Evolutionary conservation across 1,284 basidiomycete species (phyloP).

Genomic region (Melampsora americana): DNA sequence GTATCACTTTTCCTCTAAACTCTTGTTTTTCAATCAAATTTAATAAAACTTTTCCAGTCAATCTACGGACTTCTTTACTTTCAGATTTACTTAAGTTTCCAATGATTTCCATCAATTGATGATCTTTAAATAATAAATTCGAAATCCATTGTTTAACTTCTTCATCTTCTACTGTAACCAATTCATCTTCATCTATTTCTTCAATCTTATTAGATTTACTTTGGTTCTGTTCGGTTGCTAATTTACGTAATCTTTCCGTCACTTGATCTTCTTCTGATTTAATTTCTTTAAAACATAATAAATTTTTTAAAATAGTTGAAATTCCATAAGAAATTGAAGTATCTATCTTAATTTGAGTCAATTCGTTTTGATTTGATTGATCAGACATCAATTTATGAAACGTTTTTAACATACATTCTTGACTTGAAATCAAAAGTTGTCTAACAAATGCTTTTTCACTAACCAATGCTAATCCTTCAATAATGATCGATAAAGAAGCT

Average conservation of each 20-base stretch:
- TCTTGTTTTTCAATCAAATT: conserved; percentile 71
- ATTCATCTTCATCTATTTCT: conserved; percentile 55
- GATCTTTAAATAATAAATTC: conserved; percentile 61
- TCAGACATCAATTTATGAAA: neutral
- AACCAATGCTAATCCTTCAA: conserved; percentile 25
- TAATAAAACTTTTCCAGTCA: conserved; percentile 62
- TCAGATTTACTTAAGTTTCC: conserved; percentile 56
- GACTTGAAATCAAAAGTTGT: conserved; percentile 17
- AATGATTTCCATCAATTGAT: conserved; percentile 64
- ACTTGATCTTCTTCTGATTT: conserved; percentile 68
- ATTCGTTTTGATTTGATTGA: neutral
- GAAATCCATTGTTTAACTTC: conserved; percentile 62
- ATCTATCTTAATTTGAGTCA: neutral
- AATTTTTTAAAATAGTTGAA: conserved; percentile 68
- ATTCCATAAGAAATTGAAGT: conserved; percentile 62
- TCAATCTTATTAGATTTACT: conserved; percentile 43
- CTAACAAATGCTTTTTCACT: conserved; percentile 15
- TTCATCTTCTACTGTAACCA: conserved; percentile 64
- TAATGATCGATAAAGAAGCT: too few relatives aligned
- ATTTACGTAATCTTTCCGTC: conserved; percentile 47
- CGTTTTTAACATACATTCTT: neutral
- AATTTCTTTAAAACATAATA: conserved; percentile 67
- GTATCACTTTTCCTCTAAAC: conserved; percentile 73
- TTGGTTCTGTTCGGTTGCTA: conserved; percentile 46
- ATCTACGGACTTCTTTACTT: conserved; percentile 53